Evolutionary conservation across 257 asterid genomes (phyloP), one percentile per base, ranked within the genome.

Genomic region (Solanum sitiens): DNA sequence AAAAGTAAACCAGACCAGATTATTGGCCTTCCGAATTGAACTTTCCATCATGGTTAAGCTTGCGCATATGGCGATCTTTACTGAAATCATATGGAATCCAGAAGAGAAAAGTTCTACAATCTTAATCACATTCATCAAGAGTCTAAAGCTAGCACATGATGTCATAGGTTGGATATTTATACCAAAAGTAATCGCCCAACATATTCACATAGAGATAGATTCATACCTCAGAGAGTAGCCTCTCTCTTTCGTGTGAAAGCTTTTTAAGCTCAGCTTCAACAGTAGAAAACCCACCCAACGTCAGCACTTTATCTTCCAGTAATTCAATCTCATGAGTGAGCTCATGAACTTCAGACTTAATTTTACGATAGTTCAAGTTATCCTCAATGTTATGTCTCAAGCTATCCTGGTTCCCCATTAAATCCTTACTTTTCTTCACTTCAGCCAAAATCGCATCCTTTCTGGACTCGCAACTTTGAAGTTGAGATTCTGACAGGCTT

Each of bases 211-310:
- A 82, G 45, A 50, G 44, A 82, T 82, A 32, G 53, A 82, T 50
- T 30, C 91, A 72, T 91, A 97, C 99, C 98, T 96, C 98, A 16
- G 97, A 96, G 50, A 97, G 97, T 89, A 93, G 95, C 88, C 94
- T 89, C 91, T 97, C 99, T 59, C 97, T 92, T 91, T 94, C 99
- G 92, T 92, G 93, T 18, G 94, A 90, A 84, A 91, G 93, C 91
- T 93, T 95, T 70, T 73, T 91, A 89, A 88, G 93, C 94, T 92
- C 91, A 33, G 99, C 90, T 90, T 94, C 95, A 77, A 87, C 89
- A 87, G 94, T 90, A 86, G 98, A 90, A 84, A 93, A 73, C 74
- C 99, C 96, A 84, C 98, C 98, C 84, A 90, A 87, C 87, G 89
- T 93, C 91, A 91, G 77, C 56, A 94, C 87, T 70, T 86, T 89